phyloP scores from a whole-genome alignment of 1,139 yeast species.

The Debaryomyces coudertii region DNA sequence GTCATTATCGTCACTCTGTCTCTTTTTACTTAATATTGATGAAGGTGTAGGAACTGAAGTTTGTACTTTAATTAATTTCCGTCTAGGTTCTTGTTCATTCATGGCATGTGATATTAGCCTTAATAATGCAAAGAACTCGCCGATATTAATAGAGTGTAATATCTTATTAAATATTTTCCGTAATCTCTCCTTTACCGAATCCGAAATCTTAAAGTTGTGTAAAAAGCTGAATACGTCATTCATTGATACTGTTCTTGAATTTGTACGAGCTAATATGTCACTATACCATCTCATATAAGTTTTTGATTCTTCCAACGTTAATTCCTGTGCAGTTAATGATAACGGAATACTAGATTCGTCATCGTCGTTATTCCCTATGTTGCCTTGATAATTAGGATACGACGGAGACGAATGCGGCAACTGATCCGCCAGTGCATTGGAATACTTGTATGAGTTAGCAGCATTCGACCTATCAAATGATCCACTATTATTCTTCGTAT shows the following conservation, averaged over 20 bases:
- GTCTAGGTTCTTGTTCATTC: constrained; percentile 49
- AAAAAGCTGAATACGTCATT: constrained; percentile 67
- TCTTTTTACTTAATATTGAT: constrained; percentile 62
- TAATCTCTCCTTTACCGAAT: constrained; percentile 45
- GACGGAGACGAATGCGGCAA: constrained; percentile 11
- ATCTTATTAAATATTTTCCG: constrained; percentile 54
- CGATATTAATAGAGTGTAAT: constrained; percentile 59
- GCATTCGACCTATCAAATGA: not conserved
- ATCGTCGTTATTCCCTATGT: constrained; percentile 16
- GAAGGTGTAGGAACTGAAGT: constrained; percentile 71
- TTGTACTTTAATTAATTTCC: constrained; percentile 51
- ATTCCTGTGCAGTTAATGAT: constrained; percentile 61
- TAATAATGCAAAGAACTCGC: constrained; percentile 74
- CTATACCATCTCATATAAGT: constrained; percentile 81
- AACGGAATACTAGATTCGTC: constrained; percentile 50
- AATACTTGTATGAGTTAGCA: constrained; percentile 5
- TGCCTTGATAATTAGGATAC: constrained; percentile 3
- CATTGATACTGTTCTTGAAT: constrained; percentile 57
- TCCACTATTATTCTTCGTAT: not conserved
- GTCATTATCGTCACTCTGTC: constrained; percentile 51
- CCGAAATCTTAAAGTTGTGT: constrained; percentile 58
- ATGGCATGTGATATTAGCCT: constrained; percentile 64
- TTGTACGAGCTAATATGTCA: constrained; percentile 62
- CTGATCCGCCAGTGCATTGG: constrained; percentile 18
- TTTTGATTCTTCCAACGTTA: constrained; percentile 65